Percentiles rank a stretch among this genome's conserved stretches.
Evolutionary conservation across 2,329 filamentous ascomycete species (phyloP).

Genomic region (Catunica adiposa): DNA sequence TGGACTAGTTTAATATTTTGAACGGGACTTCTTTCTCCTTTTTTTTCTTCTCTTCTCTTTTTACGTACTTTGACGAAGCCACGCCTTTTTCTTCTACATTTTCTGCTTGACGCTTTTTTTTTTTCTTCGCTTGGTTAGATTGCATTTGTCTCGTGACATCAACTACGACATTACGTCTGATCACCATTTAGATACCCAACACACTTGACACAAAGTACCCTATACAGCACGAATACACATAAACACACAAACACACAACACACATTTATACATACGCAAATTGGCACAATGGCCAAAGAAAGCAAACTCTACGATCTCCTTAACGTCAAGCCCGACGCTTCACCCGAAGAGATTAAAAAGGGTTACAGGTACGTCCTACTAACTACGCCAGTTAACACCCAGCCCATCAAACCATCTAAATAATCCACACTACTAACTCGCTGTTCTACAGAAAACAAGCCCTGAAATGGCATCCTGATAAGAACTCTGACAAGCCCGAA

Average conservation of each 20-base stretch:
- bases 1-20: no score
- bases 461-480: constrained; percentile 88
- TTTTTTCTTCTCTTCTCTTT: no score
- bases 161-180: constrained; percentile 1
- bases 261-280: constrained; percentile 3
- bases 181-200: neutral
- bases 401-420: neutral
- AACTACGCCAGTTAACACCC: constrained; percentile 2
- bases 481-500: constrained; percentile 81
- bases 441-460: constrained; percentile 53
- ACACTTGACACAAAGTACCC: neutral
- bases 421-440: constrained; percentile 22
- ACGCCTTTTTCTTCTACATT: no score
- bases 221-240: no score
- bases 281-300: constrained; percentile 81
- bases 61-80: no score
- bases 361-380: constrained; percentile 56
- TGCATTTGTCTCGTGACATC: neutral
- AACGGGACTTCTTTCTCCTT: no score
- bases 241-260: neutral
- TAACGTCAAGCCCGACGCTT: constrained; percentile 58
- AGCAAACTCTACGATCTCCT: constrained; percentile 88
- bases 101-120: no score
- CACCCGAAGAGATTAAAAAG: constrained; percentile 94
- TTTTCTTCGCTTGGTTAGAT: no score